Conservation (phyloP, 371 early-diverging fungal genomes). For the Syncephalastrum monosporum region DNA sequence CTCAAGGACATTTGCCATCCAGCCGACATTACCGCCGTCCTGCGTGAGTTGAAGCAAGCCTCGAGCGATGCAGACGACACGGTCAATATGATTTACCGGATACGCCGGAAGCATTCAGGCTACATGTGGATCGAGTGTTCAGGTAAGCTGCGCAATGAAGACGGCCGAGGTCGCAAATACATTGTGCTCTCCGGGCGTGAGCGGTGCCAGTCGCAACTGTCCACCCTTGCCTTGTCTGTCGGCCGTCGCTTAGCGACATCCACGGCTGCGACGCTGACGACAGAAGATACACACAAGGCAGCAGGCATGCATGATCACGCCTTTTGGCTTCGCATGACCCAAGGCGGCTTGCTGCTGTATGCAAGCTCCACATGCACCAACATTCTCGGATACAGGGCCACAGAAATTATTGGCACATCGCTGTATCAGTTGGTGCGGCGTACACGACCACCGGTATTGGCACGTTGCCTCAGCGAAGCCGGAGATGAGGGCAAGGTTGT, state of each 20-base stretch:
- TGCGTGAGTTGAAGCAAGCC: constrained; percentile 59
- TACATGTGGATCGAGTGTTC: constrained; percentile 64
- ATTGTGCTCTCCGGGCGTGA: constrained; percentile 60
- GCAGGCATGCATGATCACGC: constrained; percentile 23
- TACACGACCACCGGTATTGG: constrained; percentile 50
- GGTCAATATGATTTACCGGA: constrained; percentile 59
- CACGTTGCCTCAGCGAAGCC: constrained; percentile 49
- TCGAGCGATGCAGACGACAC: constrained; percentile 32
- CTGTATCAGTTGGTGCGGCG: constrained; percentile 56
- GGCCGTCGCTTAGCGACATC: constrained; percentile 12
- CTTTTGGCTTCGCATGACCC: constrained; percentile 64
- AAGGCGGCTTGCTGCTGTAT: constrained; percentile 60
- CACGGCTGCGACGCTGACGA: not conserved
- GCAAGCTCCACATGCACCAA: constrained; percentile 40
- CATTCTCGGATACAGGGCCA: constrained; percentile 43
- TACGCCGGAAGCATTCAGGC: constrained; percentile 50
- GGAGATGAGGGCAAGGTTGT: constrained; percentile 43
- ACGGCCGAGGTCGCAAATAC: constrained; percentile 61
- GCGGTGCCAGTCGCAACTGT: constrained; percentile 38
- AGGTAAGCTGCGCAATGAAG: constrained; percentile 55
- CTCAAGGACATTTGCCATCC: constrained; percentile 64
- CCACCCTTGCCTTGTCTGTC: constrained; percentile 14
- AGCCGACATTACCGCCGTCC: constrained; percentile 58
- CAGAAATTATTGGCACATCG: constrained; percentile 50
- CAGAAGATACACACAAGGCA: not conserved